Conservation (phyloP, 192 early-diverging fungal genomes). For the Dimargaris xerosporica region DNA sequence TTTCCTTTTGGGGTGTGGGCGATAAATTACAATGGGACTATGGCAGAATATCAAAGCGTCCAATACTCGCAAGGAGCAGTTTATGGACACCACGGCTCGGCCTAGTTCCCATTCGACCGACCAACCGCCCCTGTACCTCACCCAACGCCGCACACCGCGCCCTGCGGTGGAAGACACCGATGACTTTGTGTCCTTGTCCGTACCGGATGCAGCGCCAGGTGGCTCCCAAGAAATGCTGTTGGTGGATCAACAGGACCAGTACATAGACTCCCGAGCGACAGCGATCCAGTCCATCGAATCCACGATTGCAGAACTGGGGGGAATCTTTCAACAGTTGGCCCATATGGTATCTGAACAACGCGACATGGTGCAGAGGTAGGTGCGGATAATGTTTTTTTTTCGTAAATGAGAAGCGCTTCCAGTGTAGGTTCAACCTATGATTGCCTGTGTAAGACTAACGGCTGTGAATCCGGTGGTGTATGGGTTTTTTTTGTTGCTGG, state of each 20-base stretch:
- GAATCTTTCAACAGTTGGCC: constrained; percentile 76
- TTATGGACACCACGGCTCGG: constrained; percentile 32
- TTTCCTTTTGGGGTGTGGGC: too few relatives aligned
- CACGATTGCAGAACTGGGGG: constrained; percentile 89
- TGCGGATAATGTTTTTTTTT: too few relatives aligned
- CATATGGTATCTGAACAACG: constrained; percentile 74
- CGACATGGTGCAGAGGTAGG: constrained; percentile 61
- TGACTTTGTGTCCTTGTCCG: constrained; percentile 32
- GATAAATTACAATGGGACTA: too few relatives aligned
- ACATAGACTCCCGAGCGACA: constrained; percentile 74
- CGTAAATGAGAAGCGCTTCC: too few relatives aligned
- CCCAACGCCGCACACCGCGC: constrained; percentile 24
- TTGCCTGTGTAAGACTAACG: too few relatives aligned
- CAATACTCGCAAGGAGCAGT: constrained; percentile 80
- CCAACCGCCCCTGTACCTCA: constrained; percentile 40
- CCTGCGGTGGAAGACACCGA: constrained; percentile 14
- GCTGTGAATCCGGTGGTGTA: too few relatives aligned
- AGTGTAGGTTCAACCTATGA: too few relatives aligned
- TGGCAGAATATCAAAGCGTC: constrained; percentile 82
- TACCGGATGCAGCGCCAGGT: constrained; percentile 21
- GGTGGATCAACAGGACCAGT: constrained; percentile 49
- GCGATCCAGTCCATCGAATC: constrained; percentile 94
- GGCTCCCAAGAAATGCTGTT: constrained; percentile 44
- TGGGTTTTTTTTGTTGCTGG: too few relatives aligned
- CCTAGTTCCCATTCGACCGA: constrained; percentile 14